Evolutionary conservation across 2,329 filamentous ascomycete genomes (phyloP).

Genomic region (Fusarium temperatum): DNA sequence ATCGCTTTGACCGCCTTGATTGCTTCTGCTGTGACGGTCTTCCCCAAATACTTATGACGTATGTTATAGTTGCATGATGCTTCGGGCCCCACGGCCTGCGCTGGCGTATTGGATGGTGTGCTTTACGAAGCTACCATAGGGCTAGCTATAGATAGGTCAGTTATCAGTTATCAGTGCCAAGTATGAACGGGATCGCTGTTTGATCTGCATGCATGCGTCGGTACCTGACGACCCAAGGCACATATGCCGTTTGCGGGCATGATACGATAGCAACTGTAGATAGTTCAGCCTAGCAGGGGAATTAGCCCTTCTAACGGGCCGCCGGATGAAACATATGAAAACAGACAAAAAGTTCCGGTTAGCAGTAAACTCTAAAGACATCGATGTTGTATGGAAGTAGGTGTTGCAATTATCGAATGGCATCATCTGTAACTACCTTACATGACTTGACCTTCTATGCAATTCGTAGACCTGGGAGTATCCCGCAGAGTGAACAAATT

Average conservation of each 20-base stretch:
- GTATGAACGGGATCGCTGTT: fast-evolving
- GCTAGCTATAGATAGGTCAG: not conserved
- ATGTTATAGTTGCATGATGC: not conserved
- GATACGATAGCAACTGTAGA: not conserved
- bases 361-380: too few species aligned
- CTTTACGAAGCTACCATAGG: not conserved
- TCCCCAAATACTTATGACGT: fast-evolving
- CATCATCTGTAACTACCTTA: not conserved
- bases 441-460: fast-evolving
- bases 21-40: not conserved
- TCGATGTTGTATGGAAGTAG: fast-evolving
- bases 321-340: not conserved
- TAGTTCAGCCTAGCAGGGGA: not conserved
- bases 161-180: not conserved
- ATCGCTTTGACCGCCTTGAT: not conserved
- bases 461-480: fast-evolving
- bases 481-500: fast-evolving
- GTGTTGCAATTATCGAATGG: not conserved
- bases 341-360: not conserved
- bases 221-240: not conserved
- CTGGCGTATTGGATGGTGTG: too few species aligned
- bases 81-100: not conserved
- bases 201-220: not conserved
- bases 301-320: not conserved
- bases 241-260: not conserved